phyloP scores from a whole-genome alignment of 805 yeast species.

The Pichia manshurica region DNA sequence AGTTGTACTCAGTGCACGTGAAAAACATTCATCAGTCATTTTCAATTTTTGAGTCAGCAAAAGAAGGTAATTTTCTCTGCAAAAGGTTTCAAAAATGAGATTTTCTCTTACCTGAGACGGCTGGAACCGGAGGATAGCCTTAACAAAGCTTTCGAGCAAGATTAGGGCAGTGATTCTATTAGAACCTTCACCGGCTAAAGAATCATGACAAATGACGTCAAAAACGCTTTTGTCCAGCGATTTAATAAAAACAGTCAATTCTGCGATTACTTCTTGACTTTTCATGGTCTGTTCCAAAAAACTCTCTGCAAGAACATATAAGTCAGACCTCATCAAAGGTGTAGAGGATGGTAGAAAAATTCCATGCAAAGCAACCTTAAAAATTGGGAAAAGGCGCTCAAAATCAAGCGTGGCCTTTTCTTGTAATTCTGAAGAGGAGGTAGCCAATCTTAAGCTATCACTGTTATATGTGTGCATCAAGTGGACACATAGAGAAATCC shows the following conservation, averaged over 20 bases:
- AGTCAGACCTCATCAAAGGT: constrained; percentile 63
- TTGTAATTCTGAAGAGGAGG: constrained; percentile 28
- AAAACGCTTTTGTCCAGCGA: constrained; percentile 56
- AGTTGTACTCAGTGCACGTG: constrained; percentile 26
- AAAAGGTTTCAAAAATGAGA: constrained; percentile 54
- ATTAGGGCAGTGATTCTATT: constrained; percentile 69
- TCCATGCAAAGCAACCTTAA: constrained; percentile 70
- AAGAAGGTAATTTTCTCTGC: constrained; percentile 59
- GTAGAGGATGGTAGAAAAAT: constrained; percentile 66
- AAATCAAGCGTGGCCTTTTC: constrained; percentile 35
- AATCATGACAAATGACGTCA: constrained; percentile 67
- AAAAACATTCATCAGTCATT: constrained; percentile 60
- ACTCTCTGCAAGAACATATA: constrained; percentile 67
- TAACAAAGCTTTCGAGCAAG: constrained; percentile 49
- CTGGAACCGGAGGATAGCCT: constrained; percentile 43
- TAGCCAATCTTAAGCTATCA: constrained; percentile 26
- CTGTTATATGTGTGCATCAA: constrained; percentile 58
- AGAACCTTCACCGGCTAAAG: constrained; percentile 71
- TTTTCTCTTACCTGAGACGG: constrained; percentile 47
- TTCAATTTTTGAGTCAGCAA: constrained; percentile 62
- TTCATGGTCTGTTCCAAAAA: constrained; percentile 49
- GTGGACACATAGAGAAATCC: constrained; percentile 69
- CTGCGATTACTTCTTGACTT: constrained; percentile 38
- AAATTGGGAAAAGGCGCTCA: constrained; percentile 57
- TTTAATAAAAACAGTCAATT: constrained; percentile 48